These are phyloP conservation scores for Eutrema heterophyllum DNA, from an alignment of 345 rosid species.

Conservation along the genomic window DNA sequence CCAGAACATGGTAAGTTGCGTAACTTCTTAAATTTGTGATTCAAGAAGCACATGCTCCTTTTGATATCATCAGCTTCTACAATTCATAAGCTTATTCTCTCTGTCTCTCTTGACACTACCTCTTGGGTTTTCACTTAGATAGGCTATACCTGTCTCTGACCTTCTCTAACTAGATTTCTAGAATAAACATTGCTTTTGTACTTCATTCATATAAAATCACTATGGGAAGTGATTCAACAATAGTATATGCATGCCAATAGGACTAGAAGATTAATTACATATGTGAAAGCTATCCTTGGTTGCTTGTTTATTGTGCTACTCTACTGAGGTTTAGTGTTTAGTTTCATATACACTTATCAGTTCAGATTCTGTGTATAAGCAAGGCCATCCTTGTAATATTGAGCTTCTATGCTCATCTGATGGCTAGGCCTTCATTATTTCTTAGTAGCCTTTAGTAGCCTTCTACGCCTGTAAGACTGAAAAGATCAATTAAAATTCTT, in stretches of 20 bases:
- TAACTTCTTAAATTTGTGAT: not conserved
- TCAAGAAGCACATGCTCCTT: not conserved
- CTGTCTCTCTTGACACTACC: not conserved
- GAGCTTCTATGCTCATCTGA: no score
- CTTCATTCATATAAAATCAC: not conserved
- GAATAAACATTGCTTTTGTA: not conserved
- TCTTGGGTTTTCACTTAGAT: constrained; percentile 2
- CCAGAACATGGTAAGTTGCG: constrained; percentile 66
- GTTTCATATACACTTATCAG: not conserved
- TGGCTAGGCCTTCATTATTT: no score
- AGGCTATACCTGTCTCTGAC: not conserved
- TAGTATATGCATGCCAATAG: not conserved
- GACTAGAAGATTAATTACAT: not conserved
- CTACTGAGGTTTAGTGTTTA: not conserved
- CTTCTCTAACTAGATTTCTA: constrained; percentile 1
- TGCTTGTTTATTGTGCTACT: constrained; percentile 2
- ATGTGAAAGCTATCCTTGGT: not conserved
- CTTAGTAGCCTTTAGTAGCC: no score
- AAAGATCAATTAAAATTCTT: not conserved
- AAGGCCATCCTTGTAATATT: not conserved
- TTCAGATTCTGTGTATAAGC: constrained; percentile 1
- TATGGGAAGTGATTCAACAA: not conserved
- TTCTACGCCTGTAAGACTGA: not conserved
- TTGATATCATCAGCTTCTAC: not conserved
- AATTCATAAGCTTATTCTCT: not conserved